A percentile compares a stretch with the other conserved stretches of the same genome.
Conservation (phyloP, 1,139 yeast genomes). For the Hansenula lynferdii region DNA sequence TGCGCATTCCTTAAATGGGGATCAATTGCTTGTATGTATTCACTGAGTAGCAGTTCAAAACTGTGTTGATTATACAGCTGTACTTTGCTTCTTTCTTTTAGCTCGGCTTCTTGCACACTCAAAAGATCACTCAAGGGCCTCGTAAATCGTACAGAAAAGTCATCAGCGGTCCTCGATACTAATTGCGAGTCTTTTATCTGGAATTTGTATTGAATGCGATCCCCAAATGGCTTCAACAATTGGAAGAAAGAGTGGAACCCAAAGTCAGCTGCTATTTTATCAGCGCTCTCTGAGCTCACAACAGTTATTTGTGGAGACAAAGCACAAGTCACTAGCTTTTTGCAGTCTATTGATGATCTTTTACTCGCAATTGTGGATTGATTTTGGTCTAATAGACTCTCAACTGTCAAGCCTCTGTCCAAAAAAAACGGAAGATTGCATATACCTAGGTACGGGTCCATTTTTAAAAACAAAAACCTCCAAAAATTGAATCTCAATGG, state of each 20-base stretch:
- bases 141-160: slow-evolving; percentile 38
- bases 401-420: slow-evolving; percentile 12
- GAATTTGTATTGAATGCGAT: slow-evolving; percentile 31
- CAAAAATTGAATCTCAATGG: too few relatives aligned
- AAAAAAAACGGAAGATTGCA: slow-evolving; percentile 16
- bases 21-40: slow-evolving; percentile 28
- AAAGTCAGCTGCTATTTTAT: slow-evolving; percentile 38
- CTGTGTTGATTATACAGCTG: slow-evolving; percentile 28
- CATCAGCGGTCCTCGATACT: slow-evolving; percentile 22
- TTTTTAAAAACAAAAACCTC: not conserved
- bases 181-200: slow-evolving; percentile 34
- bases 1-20: slow-evolving; percentile 28
- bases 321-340: slow-evolving; percentile 29
- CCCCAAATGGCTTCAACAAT: slow-evolving; percentile 38
- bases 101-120: slow-evolving; percentile 20
- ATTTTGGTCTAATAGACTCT: slow-evolving; percentile 11
- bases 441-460: not conserved
- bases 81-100: slow-evolving; percentile 16
- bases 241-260: slow-evolving; percentile 30
- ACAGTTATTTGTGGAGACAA: slow-evolving; percentile 57
- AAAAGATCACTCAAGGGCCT: slow-evolving; percentile 37
- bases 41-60: slow-evolving; percentile 27
- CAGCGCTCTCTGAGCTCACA: slow-evolving; percentile 48
- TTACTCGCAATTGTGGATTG: slow-evolving; percentile 10
- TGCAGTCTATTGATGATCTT: slow-evolving; percentile 21